Conservation (phyloP, 768 basidiomycete species). For the Saitozyma podzolica region DNA sequence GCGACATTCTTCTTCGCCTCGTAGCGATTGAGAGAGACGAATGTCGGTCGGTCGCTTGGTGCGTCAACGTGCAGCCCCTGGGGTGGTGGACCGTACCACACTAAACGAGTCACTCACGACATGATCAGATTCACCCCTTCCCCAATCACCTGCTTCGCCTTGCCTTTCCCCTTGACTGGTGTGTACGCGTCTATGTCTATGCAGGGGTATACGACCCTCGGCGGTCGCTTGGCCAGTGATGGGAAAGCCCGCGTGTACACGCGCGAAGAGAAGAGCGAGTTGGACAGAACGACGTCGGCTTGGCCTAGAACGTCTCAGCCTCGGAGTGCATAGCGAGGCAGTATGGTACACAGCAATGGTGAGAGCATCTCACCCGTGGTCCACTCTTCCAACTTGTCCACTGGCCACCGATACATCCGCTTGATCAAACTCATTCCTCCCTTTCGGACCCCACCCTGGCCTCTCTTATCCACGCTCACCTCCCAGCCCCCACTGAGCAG, state of each 20-base stretch:
- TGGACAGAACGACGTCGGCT: conserved; percentile 85
- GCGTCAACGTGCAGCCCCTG: neutral
- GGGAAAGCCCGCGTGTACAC: conserved; percentile 76
- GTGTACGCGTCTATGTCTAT: conserved; percentile 80
- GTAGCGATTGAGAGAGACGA: conserved; percentile 87
- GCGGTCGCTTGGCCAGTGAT: conserved; percentile 61
- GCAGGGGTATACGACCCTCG: conserved; percentile 89
- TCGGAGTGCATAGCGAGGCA: neutral
- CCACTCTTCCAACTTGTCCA: conserved; percentile 85
- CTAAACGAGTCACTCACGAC: conserved; percentile 31
- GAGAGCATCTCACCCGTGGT: conserved; percentile 69
- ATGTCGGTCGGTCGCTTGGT: conserved; percentile 62
- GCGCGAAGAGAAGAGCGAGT: conserved; percentile 84
- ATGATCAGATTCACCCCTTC: conserved; percentile 49
- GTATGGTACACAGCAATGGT: no score
- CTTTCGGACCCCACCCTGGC: conserved; percentile 51
- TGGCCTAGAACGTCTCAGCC: conserved; percentile 60
- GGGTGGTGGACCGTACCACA: neutral
- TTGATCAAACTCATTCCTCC: conserved; percentile 60
- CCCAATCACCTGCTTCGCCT: conserved; percentile 54
- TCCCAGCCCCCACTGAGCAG: conserved; percentile 60
- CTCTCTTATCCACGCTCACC: conserved; percentile 56
- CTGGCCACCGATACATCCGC: conserved; percentile 76
- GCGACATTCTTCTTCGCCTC: conserved; percentile 90
- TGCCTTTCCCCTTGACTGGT: conserved; percentile 51